phyloP scores from a whole-genome alignment of 176 grass and related monocot genomes.

The Luzula sylvatica region DNA sequence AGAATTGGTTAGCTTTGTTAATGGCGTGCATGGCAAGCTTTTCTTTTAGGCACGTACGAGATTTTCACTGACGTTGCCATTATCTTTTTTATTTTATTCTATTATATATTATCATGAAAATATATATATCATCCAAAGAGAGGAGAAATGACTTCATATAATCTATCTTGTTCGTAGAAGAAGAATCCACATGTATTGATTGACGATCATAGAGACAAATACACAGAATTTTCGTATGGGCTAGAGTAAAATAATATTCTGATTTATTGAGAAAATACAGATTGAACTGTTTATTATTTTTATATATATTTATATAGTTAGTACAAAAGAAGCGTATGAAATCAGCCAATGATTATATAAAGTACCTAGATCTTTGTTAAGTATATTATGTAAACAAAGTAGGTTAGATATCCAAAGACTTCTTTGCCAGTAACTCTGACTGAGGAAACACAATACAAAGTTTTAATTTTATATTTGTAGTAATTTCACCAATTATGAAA shows the following conservation, averaged over 20 bases:
- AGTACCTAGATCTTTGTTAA: neutral
- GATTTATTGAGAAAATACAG: neutral
- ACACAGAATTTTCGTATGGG: neutral
- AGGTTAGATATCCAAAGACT: neutral
- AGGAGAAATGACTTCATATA: constrained; percentile 8
- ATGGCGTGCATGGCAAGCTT: constrained; percentile 9
- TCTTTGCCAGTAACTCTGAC: neutral
- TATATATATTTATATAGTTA: neutral
- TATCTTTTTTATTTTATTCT: constrained; percentile 9
- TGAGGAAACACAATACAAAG: neutral
- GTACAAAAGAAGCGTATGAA: neutral
- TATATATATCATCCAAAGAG: neutral
- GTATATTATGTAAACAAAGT: neutral
- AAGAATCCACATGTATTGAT: neutral
- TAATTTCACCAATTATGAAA: neutral
- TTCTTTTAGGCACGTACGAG: neutral
- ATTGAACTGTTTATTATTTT: neutral
- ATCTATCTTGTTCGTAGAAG: no score
- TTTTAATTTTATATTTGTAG: neutral
- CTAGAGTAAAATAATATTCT: neutral
- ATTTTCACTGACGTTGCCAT: constrained; percentile 4
- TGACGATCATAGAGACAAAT: neutral
- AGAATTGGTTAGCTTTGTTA: constrained; percentile 19
- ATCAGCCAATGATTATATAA: constrained; percentile 2
- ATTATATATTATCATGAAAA: no score